Evolutionary conservation across 345 rosid species (phyloP), one percentile per base, ranked within the genome.

Genomic region (Bretschneidera sinensis): DNA sequence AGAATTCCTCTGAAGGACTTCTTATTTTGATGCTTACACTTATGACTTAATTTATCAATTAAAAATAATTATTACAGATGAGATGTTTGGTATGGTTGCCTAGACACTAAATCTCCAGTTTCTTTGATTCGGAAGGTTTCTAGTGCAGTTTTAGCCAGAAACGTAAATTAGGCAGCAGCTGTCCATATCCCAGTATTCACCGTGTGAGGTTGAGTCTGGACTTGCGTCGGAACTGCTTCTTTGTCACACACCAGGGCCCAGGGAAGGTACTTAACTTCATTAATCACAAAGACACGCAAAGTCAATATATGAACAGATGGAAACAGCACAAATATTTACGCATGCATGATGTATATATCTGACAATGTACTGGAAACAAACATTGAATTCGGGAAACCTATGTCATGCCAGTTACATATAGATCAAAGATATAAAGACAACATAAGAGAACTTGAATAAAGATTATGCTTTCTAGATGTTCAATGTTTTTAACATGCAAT

Each of bases 231-330:
- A 84, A 89, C 57, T 74, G 83, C 78, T 85, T 87, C 85, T 73
- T 87, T 51, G 80, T 87, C 70, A 79, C 49, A 69, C 98, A 87
- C 98, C 97, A 92, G 16, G 79, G 52, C 35, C 68, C 83, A n/a
- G 85, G 90, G 67, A 92, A 92, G 28, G 83, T 79, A 78, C 98
- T 92, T 69, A 87, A 76, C 96, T 89, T 81, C 71, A 53, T 54
- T 56, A 24, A 60, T 24, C 24, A 56, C 17, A 21, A n/a, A 61
- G n/a, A n/a, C n/a, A 21, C 47, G 20, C 45, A 33, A 16, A n/a
- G 7, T 23, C 21, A 17, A 22, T 18, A 18, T 15, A 16, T 18
- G n/a, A 20, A 22, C 14, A 28, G 4, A 9, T 16, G 20, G 28
- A 24, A 24, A 1, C 5, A 17, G 33, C 16, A 18, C 15, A 6